Evolutionary conservation across 345 rosid genomes (phyloP).

Genomic region (Acer negundo): DNA sequence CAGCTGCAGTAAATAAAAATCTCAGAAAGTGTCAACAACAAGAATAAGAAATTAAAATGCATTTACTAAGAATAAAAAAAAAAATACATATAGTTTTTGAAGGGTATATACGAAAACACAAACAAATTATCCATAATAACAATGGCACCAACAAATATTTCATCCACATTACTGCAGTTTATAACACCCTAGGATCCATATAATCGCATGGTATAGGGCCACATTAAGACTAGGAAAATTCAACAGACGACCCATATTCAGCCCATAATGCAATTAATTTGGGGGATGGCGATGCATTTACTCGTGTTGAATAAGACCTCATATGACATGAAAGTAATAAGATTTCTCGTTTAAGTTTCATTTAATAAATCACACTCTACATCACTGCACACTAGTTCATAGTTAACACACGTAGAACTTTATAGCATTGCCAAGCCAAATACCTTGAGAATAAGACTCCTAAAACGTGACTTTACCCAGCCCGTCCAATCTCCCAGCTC

Average conservation of each 20-base stretch:
- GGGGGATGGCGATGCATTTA: not conserved
- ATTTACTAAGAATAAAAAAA: not conserved
- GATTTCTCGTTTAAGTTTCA: not conserved
- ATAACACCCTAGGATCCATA: not conserved
- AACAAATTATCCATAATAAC: not conserved
- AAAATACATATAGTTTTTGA: not conserved
- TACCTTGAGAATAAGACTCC: constrained; percentile 54
- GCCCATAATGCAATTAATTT: not conserved
- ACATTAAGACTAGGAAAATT: constrained; percentile 3
- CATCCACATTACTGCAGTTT: not conserved
- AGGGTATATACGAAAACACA: not conserved
- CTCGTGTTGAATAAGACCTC: not conserved
- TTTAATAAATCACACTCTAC: not conserved
- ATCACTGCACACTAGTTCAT: not conserved
- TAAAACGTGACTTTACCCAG: constrained; percentile 67
- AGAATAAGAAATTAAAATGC: not conserved
- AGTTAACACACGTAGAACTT: not conserved
- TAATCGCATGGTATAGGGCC: not conserved
- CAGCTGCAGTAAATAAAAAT: constrained; percentile 37
- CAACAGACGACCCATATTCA: not conserved
- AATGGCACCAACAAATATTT: not conserved
- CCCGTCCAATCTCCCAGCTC: constrained; percentile 62
- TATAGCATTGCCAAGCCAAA: not conserved
- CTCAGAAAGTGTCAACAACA: constrained; percentile 3
- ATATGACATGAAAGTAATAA: not conserved